Evolutionary conservation across 2,329 filamentous ascomycete species (phyloP), one percentile per base, ranked within the genome.

Genomic region (Sphaerulina vaccinii): DNA sequence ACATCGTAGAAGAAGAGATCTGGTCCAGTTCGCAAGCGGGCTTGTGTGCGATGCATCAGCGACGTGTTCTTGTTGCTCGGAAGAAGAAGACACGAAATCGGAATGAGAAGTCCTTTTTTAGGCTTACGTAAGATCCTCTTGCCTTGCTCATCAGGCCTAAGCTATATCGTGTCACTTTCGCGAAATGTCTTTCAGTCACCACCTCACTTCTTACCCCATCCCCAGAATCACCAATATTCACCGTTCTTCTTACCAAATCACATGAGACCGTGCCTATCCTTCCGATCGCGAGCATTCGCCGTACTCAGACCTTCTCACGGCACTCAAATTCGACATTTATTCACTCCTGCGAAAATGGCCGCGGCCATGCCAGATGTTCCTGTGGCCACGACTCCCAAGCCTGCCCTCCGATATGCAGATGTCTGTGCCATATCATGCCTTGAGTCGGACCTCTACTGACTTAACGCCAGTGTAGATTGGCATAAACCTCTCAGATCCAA

Each of bases 401-500:
- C 51, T 11, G 11, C 46, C 16, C 44, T 55, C 22, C 51, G 52
- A 36, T 61, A 56, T 43, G 54, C 54, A 50, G 58, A 61, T 59
- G 58, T 61, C 56, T 51, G 58, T 60, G 38, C 37, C 18, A n/a
- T 32, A 39, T 22, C 42, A 11, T 23, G 29, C 16, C 8, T 3
- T 19, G 24, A 10, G n/a, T 11, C 11, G 18, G n/a, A 6, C n/a
- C 42, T n/a, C 32, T 38, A 21, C 35, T 43, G 48, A 51, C 55
- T 37, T 16, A n/a, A 42, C 16, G 22, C 36, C 46, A 56, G 52
- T 35, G 15, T 61, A 86, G 81, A 82, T 99, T 65, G 93, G 92
- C 52, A 96, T 99, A 77, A 99, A 99, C 71, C 81, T 99, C 49
- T 88, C 91, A 47, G 93, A 99, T 66, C 88, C 88, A 46, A 89